A percentile compares a stretch with the other conserved stretches of the same genome.
Conservation (phyloP, 2,329 filamentous ascomycete species). For the Cordyceps cateniannulata region DNA sequence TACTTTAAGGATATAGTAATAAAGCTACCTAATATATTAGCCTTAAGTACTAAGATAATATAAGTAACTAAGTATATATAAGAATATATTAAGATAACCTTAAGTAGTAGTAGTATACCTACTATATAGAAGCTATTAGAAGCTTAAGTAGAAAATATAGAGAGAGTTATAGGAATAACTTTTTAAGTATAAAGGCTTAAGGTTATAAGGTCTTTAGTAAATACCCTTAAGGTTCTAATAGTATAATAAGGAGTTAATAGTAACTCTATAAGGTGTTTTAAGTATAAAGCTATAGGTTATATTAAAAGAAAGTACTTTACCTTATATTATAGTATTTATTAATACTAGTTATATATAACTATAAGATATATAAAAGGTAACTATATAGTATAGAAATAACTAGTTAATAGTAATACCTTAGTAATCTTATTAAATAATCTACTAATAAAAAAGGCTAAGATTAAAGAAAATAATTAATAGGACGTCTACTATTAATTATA, state of each 20-base stretch:
- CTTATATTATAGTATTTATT: background rate
- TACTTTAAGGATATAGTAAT: no score
- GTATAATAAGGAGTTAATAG: background rate
- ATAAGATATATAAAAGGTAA: background rate
- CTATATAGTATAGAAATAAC: background rate
- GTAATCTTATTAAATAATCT: background rate
- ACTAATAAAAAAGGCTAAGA: background rate
- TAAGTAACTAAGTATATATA: background rate
- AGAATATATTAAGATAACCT: no score
- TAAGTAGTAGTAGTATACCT: conserved; percentile 3
- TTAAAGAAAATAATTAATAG: background rate
- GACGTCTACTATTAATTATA: background rate
- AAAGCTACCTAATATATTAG: no score
- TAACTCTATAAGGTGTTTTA: background rate
- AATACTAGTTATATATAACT: background rate
- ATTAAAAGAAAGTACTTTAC: no score
- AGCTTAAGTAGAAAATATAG: background rate
- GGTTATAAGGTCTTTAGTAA: no score
- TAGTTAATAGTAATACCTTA: background rate
- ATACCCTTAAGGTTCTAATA: background rate
- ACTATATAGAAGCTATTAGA: background rate
- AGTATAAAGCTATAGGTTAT: no score
- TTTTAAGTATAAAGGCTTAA: no score
- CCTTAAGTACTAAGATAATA: no score
- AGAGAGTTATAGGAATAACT: background rate